phyloP scores from a whole-genome alignment of 305 asterid genomes.

The Fraxinus sp. region DNA sequence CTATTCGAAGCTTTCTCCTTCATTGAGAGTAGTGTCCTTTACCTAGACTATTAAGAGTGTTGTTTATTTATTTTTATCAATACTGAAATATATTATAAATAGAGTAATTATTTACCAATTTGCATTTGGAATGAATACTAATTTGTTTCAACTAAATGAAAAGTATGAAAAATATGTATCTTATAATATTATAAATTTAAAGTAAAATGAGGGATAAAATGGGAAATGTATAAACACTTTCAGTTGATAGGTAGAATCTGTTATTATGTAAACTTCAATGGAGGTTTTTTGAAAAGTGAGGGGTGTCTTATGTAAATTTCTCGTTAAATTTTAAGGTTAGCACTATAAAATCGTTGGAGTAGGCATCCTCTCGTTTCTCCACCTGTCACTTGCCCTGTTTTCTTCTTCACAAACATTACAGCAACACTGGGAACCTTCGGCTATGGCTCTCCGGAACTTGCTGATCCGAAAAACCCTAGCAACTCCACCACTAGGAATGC shows the following conservation, averaged over 20 bases:
- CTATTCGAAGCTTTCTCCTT: too few relatives aligned
- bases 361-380: background rate
- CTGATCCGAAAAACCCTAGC: conserved; percentile 37
- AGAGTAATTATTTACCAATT: too few relatives aligned
- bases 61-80: too few relatives aligned
- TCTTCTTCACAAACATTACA: background rate
- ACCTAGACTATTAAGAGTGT: too few relatives aligned
- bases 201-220: background rate
- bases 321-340: background rate
- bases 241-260: background rate
- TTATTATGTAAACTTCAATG: background rate
- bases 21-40: too few relatives aligned
- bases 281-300: background rate
- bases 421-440: background rate
- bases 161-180: background rate
- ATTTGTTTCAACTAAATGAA: background rate
- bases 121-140: background rate
- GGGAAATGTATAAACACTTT: background rate
- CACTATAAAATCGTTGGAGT: background rate
- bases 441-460: conserved; percentile 73
- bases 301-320: background rate
- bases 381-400: background rate
- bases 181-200: too few relatives aligned
- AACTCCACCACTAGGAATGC: conserved; percentile 15
- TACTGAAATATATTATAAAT: too few relatives aligned